phyloP scores from a whole-genome alignment of 495 filamentous ascomycete genomes.

The Cryomyces minteri region DNA sequence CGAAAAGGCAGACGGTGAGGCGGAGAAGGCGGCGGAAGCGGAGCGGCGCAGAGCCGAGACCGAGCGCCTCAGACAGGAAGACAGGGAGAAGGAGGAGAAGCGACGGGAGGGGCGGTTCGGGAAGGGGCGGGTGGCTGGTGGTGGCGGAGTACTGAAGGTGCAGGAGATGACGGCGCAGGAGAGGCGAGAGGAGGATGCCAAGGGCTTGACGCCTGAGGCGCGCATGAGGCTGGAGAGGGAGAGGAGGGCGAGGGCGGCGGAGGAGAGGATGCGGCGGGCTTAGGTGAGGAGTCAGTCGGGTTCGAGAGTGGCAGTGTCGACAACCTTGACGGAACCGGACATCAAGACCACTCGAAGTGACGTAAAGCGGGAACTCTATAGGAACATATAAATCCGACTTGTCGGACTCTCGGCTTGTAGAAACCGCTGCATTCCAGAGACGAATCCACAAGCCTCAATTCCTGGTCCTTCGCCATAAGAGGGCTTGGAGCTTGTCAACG shows the following conservation, averaged over 20 bases:
- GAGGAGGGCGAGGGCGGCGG: slow-evolving; percentile 64
- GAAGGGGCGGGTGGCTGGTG: slow-evolving; percentile 26
- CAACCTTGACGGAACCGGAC: too few species aligned
- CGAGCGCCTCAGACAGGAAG: slow-evolving; percentile 20
- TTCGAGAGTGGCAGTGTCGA: too few species aligned
- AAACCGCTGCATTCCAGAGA: too few species aligned
- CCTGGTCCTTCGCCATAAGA: too few species aligned
- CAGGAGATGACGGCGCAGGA: slow-evolving; percentile 30
- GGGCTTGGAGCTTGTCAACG: too few species aligned
- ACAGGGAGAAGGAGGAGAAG: slow-evolving; percentile 25
- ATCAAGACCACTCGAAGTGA: too few species aligned
- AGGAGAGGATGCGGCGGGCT: slow-evolving; percentile 54
- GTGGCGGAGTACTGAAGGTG: slow-evolving; percentile 18
- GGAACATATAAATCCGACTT: too few species aligned
- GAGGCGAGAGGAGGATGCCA: slow-evolving; percentile 60
- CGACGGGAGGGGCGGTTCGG: slow-evolving; percentile 46
- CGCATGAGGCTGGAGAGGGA: slow-evolving; percentile 63
- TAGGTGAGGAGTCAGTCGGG: too few species aligned
- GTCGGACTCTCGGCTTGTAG: too few species aligned
- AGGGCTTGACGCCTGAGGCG: slow-evolving; percentile 74
- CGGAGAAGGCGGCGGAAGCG: slow-evolving; percentile 34
- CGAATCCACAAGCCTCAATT: too few species aligned
- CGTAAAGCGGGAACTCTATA: too few species aligned
- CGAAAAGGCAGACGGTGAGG: slow-evolving; percentile 33
- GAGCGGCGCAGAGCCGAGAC: slow-evolving; percentile 30